A percentile compares a stretch with the other conserved stretches of the same genome.
These are phyloP conservation scores for Oryza longistaminata DNA, from an alignment of 176 grass and related monocot species.

Conservation along the genomic window DNA sequence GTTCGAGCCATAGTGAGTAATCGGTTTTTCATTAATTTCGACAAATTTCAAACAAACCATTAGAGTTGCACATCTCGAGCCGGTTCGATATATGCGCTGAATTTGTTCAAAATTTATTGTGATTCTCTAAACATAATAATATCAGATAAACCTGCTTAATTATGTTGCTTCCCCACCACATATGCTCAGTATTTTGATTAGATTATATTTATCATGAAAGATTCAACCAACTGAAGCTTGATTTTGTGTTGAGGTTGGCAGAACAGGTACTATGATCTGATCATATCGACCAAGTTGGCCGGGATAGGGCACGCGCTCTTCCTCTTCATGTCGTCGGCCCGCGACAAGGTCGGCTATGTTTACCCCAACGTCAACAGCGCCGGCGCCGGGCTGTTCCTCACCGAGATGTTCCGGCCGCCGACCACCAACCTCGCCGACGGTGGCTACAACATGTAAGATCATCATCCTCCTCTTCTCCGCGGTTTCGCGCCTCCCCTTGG, in stretches of 20 bases:
- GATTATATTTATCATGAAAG: background rate
- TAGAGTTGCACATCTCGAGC: too few species aligned
- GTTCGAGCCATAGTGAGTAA: too few species aligned
- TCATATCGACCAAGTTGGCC: constrained; percentile 74
- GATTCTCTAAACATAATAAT: too few species aligned
- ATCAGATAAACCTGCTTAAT: too few species aligned
- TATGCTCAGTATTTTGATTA: background rate
- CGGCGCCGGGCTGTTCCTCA: constrained; percentile 73
- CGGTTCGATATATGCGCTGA: too few species aligned
- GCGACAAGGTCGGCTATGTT: constrained; percentile 85
- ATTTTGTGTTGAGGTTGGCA: constrained; percentile 33
- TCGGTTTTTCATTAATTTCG: too few species aligned
- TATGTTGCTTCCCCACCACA: too few species aligned
- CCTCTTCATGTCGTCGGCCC: constrained; percentile 82
- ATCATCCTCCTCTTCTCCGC: background rate
- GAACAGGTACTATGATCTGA: constrained; percentile 85
- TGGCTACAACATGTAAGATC: constrained; percentile 78
- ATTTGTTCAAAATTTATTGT: too few species aligned
- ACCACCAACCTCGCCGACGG: constrained; percentile 62
- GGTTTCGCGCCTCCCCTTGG: background rate
- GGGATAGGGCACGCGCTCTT: constrained; percentile 85
- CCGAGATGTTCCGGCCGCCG: constrained; percentile 62
- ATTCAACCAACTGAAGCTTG: background rate
- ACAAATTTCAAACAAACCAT: too few species aligned
- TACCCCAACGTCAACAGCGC: constrained; percentile 80